phyloP scores from a whole-genome alignment of 176 grass and related monocot genomes.

The Thalia dealbata region DNA sequence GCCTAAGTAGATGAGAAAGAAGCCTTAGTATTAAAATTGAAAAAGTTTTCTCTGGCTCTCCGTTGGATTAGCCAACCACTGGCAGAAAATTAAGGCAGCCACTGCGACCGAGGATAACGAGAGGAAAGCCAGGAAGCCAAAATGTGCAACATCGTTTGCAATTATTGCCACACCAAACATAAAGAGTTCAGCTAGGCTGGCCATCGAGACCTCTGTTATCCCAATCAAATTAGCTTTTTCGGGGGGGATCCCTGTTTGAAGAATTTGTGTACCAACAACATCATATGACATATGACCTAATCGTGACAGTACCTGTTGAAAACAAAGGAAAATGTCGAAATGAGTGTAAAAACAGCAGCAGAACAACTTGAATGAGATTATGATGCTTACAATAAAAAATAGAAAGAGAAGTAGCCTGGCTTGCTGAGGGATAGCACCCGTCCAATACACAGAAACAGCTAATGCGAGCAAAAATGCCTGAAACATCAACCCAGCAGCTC shows the following conservation, averaged over 20 bases:
- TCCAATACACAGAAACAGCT: constrained; percentile 69
- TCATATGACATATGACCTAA: constrained; percentile 97
- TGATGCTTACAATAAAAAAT: constrained; percentile 57
- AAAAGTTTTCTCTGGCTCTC: constrained; percentile 77
- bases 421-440: constrained; percentile 51
- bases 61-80: constrained; percentile 78
- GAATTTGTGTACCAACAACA: constrained; percentile 85
- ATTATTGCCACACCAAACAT: constrained; percentile 92
- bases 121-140: constrained; percentile 77
- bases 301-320: constrained; percentile 59
- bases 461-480: constrained; percentile 71
- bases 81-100: constrained; percentile 78
- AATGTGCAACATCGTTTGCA: constrained; percentile 84
- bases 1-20: background rate
- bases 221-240: constrained; percentile 95
- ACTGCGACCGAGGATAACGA: constrained; percentile 60
- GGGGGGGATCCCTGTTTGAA: constrained; percentile 79
- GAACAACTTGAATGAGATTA: background rate
- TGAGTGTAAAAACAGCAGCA: background rate
- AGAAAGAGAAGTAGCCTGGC: constrained; percentile 73
- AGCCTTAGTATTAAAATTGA: constrained; percentile 43
- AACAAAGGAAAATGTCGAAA: constrained; percentile 12
- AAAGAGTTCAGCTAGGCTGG: constrained; percentile 81
- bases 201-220: constrained; percentile 83
- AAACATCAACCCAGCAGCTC: constrained; percentile 91